These are phyloP conservation scores for Clavispora santaluciae DNA, from an alignment of 805 yeast genomes.

Conservation along the genomic window DNA sequence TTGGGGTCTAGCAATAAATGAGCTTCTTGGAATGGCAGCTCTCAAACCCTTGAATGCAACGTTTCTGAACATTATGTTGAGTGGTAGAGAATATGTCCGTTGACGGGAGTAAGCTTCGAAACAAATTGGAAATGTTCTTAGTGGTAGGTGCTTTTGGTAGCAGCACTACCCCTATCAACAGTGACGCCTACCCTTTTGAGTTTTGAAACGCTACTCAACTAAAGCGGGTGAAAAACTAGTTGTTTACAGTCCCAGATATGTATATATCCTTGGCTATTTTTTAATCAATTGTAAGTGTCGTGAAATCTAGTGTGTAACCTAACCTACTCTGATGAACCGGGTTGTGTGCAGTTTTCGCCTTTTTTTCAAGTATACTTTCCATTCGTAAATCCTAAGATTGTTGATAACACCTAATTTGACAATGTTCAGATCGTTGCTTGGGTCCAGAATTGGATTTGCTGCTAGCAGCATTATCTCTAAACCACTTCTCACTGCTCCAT, in stretches of 20 bases:
- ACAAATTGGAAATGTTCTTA: slow-evolving; percentile 1
- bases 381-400: background rate
- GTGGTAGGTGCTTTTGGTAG: slow-evolving; percentile 3
- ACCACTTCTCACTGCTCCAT: slow-evolving; percentile 8
- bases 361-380: background rate
- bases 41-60: slow-evolving; percentile 23
- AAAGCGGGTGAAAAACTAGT: too few species aligned
- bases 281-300: too few species aligned
- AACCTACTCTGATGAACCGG: background rate
- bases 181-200: too few species aligned
- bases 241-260: too few species aligned
- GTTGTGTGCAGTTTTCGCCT: slow-evolving; percentile 1
- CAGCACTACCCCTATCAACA: slow-evolving; percentile 2
- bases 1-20: slow-evolving; percentile 13
- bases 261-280: too few species aligned
- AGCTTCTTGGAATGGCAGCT: slow-evolving; percentile 11
- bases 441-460: slow-evolving; percentile 5
- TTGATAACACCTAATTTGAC: background rate
- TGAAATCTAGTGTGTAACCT: too few species aligned
- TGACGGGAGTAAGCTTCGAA: background rate
- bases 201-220: too few species aligned
- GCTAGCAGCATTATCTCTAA: slow-evolving; percentile 2
- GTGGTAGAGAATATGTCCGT: slow-evolving; percentile 1
- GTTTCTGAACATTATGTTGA: slow-evolving; percentile 28
- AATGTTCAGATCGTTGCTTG: slow-evolving; percentile 14